Conservation (phyloP, 2,329 filamentous ascomycete genomes). For the Colletotrichum coccodes region DNA sequence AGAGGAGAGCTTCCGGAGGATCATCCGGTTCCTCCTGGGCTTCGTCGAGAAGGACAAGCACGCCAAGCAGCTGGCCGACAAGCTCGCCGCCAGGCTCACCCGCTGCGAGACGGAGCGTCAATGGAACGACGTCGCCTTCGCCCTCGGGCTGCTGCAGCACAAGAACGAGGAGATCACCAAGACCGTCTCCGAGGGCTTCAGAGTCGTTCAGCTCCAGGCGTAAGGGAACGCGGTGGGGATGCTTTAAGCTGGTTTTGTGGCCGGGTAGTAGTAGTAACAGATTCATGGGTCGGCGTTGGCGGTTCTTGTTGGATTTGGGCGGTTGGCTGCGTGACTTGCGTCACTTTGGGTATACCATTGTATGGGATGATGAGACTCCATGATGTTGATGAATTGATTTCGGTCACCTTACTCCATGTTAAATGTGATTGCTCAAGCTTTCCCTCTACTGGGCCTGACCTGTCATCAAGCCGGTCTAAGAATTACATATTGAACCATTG, state of each 20-base stretch:
- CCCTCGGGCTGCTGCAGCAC: constrained; percentile 87
- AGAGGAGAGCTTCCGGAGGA: constrained; percentile 86
- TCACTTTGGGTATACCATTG: constrained; percentile 28
- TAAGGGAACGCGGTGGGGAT: constrained; percentile 42
- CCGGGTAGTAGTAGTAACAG: constrained; percentile 17
- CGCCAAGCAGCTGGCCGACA: constrained; percentile 91
- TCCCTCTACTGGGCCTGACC: neutral
- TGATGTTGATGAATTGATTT: constrained; percentile 28
- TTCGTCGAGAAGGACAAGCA: constrained; percentile 99
- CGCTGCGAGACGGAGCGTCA: constrained; percentile 93
- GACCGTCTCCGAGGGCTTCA: constrained; percentile 79
- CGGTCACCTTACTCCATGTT: neutral
- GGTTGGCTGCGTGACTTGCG: constrained; percentile 17
- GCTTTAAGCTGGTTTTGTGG: constrained; percentile 13
- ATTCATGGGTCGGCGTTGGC: constrained; percentile 26
- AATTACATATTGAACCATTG: too few species aligned
- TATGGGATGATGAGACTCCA: constrained; percentile 26
- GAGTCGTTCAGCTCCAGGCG: constrained; percentile 71
- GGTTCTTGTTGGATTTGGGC: constrained; percentile 24
- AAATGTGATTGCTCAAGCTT: too few species aligned
- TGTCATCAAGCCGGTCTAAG: neutral
- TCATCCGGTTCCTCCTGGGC: constrained; percentile 91
- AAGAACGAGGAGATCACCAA: constrained; percentile 92
- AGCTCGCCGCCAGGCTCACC: constrained; percentile 85
- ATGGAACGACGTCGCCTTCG: constrained; percentile 98